These are phyloP conservation scores for Eucalyptus erythrocorys DNA, from an alignment of 345 rosid genomes.

Conservation along the genomic window DNA sequence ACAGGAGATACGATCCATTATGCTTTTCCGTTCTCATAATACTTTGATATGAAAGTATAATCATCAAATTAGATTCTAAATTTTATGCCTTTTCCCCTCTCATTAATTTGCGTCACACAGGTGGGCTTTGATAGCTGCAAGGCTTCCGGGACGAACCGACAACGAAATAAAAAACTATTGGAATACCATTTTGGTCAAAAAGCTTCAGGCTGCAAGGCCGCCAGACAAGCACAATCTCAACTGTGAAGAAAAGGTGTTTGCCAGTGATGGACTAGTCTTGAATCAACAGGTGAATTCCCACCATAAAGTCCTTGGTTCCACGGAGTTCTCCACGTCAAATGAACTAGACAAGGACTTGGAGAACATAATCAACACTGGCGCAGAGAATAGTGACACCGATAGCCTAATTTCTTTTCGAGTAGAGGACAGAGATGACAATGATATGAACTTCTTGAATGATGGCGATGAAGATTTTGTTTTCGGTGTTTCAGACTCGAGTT, in stretches of 20 bases:
- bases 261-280: neutral
- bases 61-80: neutral
- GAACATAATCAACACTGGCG: neutral
- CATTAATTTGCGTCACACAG: neutral
- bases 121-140: slow-evolving; percentile 22
- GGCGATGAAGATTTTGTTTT: neutral
- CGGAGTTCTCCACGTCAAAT: neutral
- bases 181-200: slow-evolving; percentile 5
- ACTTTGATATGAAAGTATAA: neutral
- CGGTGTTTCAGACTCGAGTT: neutral
- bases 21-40: neutral
- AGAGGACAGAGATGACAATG: neutral
- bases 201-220: neutral
- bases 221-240: neutral
- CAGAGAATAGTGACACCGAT: neutral
- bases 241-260: neutral
- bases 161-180: slow-evolving; percentile 24
- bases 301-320: neutral
- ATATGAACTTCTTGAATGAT: neutral
- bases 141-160: slow-evolving; percentile 30
- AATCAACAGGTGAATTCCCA: neutral
- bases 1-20: neutral
- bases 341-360: neutral
- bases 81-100: neutral
- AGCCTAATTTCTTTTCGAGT: neutral